These are phyloP conservation scores for Persicaria maculosa DNA, from an alignment of 148 eudicot species.

Conservation along the genomic window DNA sequence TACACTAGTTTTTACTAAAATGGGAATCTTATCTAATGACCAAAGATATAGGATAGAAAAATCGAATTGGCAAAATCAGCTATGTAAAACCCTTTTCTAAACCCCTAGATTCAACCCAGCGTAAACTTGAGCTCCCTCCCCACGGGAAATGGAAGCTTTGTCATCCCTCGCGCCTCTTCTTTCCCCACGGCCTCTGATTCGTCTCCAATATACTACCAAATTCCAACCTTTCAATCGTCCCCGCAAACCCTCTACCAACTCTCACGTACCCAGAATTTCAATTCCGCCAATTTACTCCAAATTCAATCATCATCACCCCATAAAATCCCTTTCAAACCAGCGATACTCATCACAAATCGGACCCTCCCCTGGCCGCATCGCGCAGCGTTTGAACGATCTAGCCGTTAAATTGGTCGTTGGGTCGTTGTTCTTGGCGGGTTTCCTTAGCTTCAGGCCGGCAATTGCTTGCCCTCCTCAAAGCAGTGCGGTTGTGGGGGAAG, in stretches of 20 bases:
- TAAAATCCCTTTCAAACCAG: not conserved
- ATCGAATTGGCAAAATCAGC: too few species aligned
- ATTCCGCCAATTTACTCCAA: not conserved
- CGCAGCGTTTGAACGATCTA: conserved; percentile 28
- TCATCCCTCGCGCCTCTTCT: not conserved
- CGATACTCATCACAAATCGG: not conserved
- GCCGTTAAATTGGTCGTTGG: conserved; percentile 48
- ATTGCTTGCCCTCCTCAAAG: conserved; percentile 32
- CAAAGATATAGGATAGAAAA: too few species aligned
- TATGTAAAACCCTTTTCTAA: too few species aligned
- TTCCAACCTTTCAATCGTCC: not conserved
- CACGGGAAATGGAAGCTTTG: not conserved
- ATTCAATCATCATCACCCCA: not conserved
- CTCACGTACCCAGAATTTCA: not conserved
- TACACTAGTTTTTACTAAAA: too few species aligned
- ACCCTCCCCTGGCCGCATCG: conserved; percentile 22
- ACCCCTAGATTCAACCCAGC: too few species aligned
- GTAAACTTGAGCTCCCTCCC: not conserved
- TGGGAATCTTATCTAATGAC: too few species aligned
- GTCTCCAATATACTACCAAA: not conserved
- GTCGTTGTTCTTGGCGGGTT: conserved; percentile 54
- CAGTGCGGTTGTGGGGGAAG: conserved; percentile 26
- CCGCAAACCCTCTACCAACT: not conserved
- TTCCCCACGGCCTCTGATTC: conserved; percentile 1
- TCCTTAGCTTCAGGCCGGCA: conserved; percentile 25